Evolutionary conservation across 208 protist genomes (phyloP).

Genomic region (Tritrichomonas foetus): DNA sequence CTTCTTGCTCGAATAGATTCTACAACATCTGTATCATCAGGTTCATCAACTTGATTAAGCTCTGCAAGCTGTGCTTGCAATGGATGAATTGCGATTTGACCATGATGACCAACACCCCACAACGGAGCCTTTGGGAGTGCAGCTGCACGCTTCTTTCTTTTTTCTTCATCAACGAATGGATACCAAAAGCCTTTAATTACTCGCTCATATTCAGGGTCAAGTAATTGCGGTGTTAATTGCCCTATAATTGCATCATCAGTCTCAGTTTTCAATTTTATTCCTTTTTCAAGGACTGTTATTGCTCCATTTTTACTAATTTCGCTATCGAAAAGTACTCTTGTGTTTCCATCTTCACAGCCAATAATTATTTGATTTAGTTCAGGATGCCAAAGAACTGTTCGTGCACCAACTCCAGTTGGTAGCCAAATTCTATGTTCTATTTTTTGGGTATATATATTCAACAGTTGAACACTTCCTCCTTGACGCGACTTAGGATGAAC

Average conservation of each 20-base stretch:
- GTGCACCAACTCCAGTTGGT: neutral
- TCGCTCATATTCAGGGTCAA: constrained; percentile 7
- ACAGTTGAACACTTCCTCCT: neutral
- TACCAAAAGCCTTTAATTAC: constrained; percentile 6
- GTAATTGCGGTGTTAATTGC: neutral
- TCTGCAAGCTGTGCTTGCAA: neutral
- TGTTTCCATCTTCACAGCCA: neutral
- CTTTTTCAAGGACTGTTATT: neutral
- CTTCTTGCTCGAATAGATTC: neutral
- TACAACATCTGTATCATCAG: neutral
- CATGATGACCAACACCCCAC: neutral
- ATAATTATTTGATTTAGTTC: neutral
- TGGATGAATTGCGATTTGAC: neutral
- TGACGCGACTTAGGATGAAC: neutral
- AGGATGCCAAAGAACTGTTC: neutral
- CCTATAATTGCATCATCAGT: constrained; percentile 6
- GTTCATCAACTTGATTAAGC: neutral
- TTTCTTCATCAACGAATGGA: neutral
- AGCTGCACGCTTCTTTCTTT: neutral
- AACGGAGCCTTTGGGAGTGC: neutral
- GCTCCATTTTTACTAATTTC: neutral
- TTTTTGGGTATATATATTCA: neutral
- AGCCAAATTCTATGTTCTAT: neutral
- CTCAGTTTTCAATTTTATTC: neutral
- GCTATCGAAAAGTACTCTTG: neutral